Conservation (phyloP, 345 rosid species). For the Hibiscus trionum region DNA sequence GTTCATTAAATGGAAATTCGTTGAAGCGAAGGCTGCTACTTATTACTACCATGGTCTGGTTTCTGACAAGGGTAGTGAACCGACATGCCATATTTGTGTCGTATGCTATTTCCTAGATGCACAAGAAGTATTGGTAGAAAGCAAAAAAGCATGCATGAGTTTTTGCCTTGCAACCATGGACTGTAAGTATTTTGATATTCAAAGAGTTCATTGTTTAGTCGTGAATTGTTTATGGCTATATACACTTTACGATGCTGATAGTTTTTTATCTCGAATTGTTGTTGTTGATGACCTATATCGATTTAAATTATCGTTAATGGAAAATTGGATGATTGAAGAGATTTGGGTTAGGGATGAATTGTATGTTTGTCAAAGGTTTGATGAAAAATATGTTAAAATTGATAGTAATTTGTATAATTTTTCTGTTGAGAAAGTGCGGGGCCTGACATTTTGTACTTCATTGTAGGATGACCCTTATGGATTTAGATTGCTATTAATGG, state of each 20-base stretch:
- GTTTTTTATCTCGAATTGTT: too few species aligned
- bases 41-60: conserved; percentile 90
- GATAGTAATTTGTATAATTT: conserved; percentile 54
- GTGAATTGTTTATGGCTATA: too few species aligned
- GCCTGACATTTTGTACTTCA: too few species aligned
- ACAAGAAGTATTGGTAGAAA: conserved; percentile 60
- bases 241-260: too few species aligned
- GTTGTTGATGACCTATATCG: too few species aligned
- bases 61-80: conserved; percentile 76
- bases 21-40: conserved; percentile 92
- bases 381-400: conserved; percentile 76
- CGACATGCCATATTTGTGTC: conserved; percentile 48
- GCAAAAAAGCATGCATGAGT: conserved; percentile 63
- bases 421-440: too few species aligned
- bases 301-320: conserved; percentile 1
- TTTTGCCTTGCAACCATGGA: too few species aligned
- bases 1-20: conserved; percentile 86
- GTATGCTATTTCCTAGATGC: conserved; percentile 87
- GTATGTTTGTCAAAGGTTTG: conserved; percentile 87
- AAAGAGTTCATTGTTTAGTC: too few species aligned
- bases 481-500: too few species aligned
- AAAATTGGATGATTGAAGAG: conserved; percentile 84
- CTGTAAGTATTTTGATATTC: too few species aligned
- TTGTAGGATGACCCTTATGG: too few species aligned
- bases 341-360: conserved; percentile 79